Evolutionary conservation across 768 basidiomycete species (phyloP), one percentile per base, ranked within the genome.

Genomic region (Calocybe gangraenosa): DNA sequence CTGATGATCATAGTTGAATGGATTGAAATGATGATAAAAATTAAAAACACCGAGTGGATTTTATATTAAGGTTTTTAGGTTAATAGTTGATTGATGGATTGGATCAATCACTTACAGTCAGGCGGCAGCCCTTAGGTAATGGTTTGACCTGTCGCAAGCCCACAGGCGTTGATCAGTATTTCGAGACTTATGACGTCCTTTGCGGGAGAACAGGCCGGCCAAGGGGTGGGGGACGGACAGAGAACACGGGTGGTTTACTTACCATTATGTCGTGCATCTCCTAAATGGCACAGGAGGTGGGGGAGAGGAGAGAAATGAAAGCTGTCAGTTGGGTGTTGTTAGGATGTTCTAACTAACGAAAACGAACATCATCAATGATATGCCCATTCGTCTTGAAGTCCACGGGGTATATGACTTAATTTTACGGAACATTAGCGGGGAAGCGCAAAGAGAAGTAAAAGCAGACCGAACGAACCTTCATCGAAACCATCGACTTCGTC

Each of bases 401-500:
- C 15, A 93, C 60, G 0, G 95, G 96, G 59, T 82, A 97, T 53
- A 98, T 94, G 19, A 84, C 87, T 86, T 48, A 22, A 23, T 19
- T n/a, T 46, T 7, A 50, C 33, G 6, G 21, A 35, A 28, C 25
- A 28, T 28, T 28, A n/a, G 5, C 25, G 25, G 11, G 11, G 5
- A 28, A 28, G 25, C 25, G 25, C 5, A 11, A 28, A 28, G 6
- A 28, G 11, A 28, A 6, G 25, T 28, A 28, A 28, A 11, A n/a
- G n/a, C n/a, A n/a, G n/a, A 28, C 5, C 5, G 25, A 6, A 28
- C 25, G 25, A 5, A 82, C 83, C 79, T 73, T 92, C 90, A 50
- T 93, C 90, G 43, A 68, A 77, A 6, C 92, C 92, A 54, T 89
- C 86, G 0, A 71, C 65, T 63, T 94, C 84, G 53, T 91, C 89